Evolutionary conservation across 306 rosid species (phyloP).

Genomic region (Alnus rubra): DNA sequence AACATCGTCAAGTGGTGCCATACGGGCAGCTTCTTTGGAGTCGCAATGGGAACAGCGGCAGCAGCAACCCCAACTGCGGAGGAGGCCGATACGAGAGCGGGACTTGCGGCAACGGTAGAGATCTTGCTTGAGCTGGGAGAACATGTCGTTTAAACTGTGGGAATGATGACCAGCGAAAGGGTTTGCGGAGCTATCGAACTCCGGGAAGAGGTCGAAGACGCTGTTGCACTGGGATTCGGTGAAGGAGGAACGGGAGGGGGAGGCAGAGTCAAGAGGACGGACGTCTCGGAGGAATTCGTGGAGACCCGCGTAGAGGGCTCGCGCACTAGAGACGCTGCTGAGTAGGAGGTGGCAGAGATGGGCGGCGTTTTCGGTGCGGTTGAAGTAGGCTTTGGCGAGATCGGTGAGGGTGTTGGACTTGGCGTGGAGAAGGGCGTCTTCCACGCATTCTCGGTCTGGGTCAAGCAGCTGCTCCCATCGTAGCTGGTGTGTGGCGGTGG

Average conservation of each 20-base stretch:
- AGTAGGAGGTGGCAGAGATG: constrained; percentile 50
- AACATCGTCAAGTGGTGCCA: constrained; percentile 61
- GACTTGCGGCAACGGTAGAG: constrained; percentile 49
- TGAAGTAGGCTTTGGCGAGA: constrained; percentile 57
- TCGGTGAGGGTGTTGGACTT: constrained; percentile 37
- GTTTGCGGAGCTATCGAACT: constrained; percentile 41
- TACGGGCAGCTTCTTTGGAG: constrained; percentile 12
- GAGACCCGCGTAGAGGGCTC: constrained; percentile 45
- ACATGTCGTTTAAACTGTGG: constrained; percentile 33
- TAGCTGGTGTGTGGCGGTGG: constrained; percentile 20
- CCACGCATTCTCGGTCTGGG: constrained; percentile 51
- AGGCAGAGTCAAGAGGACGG: constrained; percentile 15
- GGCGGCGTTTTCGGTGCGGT: constrained; percentile 59
- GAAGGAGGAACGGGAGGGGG: constrained; percentile 10
- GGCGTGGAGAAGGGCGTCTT: constrained; percentile 44
- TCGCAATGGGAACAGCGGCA: constrained; percentile 22
- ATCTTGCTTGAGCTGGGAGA: constrained; percentile 42
- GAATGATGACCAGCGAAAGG: constrained; percentile 51
- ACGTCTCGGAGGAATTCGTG: constrained; percentile 29
- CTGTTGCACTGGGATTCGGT: constrained; percentile 43
- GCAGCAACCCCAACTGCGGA: constrained; percentile 29
- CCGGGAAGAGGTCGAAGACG: constrained; percentile 45
- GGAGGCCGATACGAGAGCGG: constrained; percentile 43
- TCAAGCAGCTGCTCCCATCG: constrained; percentile 45
- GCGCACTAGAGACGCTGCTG: constrained; percentile 30